These are phyloP conservation scores for Carex kokanica DNA, from an alignment of 176 grass and related monocot genomes.

Conservation along the genomic window DNA sequence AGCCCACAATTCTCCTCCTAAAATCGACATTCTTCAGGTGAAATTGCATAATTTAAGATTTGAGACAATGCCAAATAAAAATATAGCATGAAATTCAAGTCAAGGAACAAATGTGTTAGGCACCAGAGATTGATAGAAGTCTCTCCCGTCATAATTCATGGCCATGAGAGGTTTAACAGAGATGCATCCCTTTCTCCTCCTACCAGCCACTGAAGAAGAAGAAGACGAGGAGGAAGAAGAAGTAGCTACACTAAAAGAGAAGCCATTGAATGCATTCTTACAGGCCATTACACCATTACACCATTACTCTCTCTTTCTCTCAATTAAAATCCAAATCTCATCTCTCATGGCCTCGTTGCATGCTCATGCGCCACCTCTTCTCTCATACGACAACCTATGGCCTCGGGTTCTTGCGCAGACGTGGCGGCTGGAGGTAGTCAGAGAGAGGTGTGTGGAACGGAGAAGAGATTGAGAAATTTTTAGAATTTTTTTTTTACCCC, in stretches of 20 bases:
- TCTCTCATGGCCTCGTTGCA: slow-evolving; percentile 24
- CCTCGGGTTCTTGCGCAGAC: slow-evolving; percentile 1
- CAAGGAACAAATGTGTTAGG: not conserved
- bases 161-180: slow-evolving; percentile 33
- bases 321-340: not conserved
- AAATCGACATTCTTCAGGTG: not conserved
- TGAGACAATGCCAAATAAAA: not conserved
- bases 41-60: not conserved
- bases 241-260: slow-evolving; percentile 30
- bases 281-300: slow-evolving; percentile 20
- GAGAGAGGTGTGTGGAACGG: not conserved
- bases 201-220: slow-evolving; percentile 10
- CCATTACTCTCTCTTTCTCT: slow-evolving; percentile 1
- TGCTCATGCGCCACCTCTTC: slow-evolving; percentile 22
- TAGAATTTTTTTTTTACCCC: not conserved
- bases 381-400: not conserved
- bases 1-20: not conserved
- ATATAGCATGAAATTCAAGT: not conserved
- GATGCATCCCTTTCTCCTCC: slow-evolving; percentile 23
- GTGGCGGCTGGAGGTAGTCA: slow-evolving; percentile 22
- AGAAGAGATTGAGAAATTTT: slow-evolving; percentile 12
- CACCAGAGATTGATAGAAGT: slow-evolving; percentile 50
- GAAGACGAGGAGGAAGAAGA: slow-evolving; percentile 31
- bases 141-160: slow-evolving; percentile 48
- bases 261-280: slow-evolving; percentile 37